Evolutionary conservation across 305 asterid species (phyloP).

Genomic region (Striga hermonthica): DNA sequence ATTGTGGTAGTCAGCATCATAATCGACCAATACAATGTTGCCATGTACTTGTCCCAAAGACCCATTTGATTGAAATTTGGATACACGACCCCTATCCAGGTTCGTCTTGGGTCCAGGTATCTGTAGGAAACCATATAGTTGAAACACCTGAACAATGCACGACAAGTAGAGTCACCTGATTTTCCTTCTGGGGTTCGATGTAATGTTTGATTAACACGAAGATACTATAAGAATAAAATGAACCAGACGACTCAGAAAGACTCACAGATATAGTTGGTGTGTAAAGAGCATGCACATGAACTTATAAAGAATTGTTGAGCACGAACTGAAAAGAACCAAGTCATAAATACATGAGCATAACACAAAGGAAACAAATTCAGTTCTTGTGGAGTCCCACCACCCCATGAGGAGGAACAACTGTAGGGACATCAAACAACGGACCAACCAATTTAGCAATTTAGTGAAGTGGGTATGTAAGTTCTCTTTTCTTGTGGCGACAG

Average conservation of each 20-base stretch:
- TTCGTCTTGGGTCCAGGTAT: slow-evolving; percentile 50
- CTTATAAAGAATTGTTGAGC: slow-evolving; percentile 75
- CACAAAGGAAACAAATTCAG: too few species aligned
- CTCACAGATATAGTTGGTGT: slow-evolving; percentile 63
- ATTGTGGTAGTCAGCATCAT: slow-evolving; percentile 83
- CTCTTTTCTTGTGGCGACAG: too few species aligned
- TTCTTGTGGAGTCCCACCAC: too few species aligned
- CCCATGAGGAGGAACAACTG: too few species aligned
- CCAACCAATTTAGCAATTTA: too few species aligned
- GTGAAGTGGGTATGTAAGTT: too few species aligned
- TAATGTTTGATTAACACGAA: not conserved
- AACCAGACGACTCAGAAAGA: not conserved
- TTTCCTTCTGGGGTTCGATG: too few species aligned
- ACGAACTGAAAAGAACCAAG: slow-evolving; percentile 74
- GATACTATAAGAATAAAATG: not conserved
- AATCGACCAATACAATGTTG: slow-evolving; percentile 72
- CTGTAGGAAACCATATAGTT: slow-evolving; percentile 73
- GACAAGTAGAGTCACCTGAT: slow-evolving; percentile 69
- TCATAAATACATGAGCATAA: too few species aligned
- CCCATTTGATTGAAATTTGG: slow-evolving; percentile 59
- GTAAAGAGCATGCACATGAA: slow-evolving; percentile 54
- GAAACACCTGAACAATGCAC: slow-evolving; percentile 82
- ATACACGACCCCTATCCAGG: slow-evolving; percentile 86
- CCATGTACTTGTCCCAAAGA: slow-evolving; percentile 62
- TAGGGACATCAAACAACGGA: too few species aligned